Conservation (phyloP, 1,139 yeast genomes). For the Blastobotrys aristatus region DNA sequence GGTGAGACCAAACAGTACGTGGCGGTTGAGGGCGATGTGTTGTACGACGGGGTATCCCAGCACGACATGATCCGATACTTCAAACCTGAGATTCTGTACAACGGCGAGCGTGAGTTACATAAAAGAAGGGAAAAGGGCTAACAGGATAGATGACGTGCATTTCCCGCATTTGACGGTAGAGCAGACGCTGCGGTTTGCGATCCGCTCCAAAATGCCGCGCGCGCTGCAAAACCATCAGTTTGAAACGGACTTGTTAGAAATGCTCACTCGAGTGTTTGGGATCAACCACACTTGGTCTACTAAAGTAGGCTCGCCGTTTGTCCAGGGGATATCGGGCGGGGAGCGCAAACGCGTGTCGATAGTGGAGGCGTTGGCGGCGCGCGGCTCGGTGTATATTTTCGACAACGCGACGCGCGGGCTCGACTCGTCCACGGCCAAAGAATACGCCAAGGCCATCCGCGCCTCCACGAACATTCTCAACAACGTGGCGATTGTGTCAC, state of each 20-base stretch:
- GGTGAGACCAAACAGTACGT: conserved; percentile 44
- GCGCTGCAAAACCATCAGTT: conserved; percentile 32
- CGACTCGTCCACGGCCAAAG: conserved; percentile 66
- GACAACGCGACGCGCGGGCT: conserved; percentile 69
- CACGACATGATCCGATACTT: conserved; percentile 44
- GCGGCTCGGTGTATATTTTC: conserved; percentile 57
- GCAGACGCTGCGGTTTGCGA: conserved; percentile 54
- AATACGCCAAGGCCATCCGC: conserved; percentile 55
- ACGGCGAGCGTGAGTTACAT: conserved; percentile 41
- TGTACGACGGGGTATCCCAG: conserved; percentile 48
- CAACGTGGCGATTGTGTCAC: conserved; percentile 49
- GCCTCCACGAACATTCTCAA: conserved; percentile 51
- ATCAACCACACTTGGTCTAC: conserved; percentile 49
- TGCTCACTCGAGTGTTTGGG: conserved; percentile 51
- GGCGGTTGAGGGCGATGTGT: conserved; percentile 37
- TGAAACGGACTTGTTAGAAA: conserved; percentile 42
- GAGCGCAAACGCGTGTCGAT: conserved; percentile 56
- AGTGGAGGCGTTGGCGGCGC: conserved; percentile 56
- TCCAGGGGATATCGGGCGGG: conserved; percentile 58
- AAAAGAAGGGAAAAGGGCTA: neutral
- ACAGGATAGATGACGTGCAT: conserved; percentile 42
- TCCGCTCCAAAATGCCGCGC: conserved; percentile 54
- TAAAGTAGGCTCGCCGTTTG: conserved; percentile 53
- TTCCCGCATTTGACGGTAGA: conserved; percentile 58
- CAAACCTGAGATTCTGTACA: conserved; percentile 49